phyloP scores from a whole-genome alignment of 345 rosid species.

The Litchi chinensis region DNA sequence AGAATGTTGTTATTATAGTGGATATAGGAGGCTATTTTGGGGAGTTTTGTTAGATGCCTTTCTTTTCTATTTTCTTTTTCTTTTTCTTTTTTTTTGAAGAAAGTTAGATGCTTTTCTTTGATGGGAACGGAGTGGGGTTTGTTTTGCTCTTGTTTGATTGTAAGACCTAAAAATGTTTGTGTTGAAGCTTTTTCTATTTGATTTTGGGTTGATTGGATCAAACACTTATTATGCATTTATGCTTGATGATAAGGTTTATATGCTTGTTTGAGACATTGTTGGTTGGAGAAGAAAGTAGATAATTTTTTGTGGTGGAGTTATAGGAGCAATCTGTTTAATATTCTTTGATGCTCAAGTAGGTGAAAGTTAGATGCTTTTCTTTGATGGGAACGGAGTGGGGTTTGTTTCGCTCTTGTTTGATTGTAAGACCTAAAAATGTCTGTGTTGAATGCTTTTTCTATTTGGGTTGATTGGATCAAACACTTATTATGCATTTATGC shows the following conservation, averaged over 20 bases:
- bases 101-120: not conserved
- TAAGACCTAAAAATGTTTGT: not conserved
- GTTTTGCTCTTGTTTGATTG: not conserved
- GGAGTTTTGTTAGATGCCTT: not conserved
- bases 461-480: not conserved
- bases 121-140: not conserved
- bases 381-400: not conserved
- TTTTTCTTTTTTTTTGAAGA: too few relatives aligned
- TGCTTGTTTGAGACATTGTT: not conserved
- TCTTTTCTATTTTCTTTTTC: not conserved
- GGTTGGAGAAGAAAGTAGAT: not conserved
- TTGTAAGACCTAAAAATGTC: not conserved
- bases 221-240: not conserved
- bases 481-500: not conserved
- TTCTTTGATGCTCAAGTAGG: not conserved
- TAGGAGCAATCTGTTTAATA: not conserved
- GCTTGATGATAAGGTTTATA: not conserved
- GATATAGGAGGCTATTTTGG: not conserved
- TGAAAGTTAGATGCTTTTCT: not conserved
- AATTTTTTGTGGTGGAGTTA: not conserved
- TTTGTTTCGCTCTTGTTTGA: not conserved
- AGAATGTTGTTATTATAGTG: not conserved
- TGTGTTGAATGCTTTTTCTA: not conserved
- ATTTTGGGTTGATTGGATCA: not conserved
- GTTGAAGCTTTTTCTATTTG: conserved; percentile 1